These are phyloP conservation scores for Diaporthe sp. DNA, from an alignment of 2,329 filamentous ascomycete species.

Conservation along the genomic window DNA sequence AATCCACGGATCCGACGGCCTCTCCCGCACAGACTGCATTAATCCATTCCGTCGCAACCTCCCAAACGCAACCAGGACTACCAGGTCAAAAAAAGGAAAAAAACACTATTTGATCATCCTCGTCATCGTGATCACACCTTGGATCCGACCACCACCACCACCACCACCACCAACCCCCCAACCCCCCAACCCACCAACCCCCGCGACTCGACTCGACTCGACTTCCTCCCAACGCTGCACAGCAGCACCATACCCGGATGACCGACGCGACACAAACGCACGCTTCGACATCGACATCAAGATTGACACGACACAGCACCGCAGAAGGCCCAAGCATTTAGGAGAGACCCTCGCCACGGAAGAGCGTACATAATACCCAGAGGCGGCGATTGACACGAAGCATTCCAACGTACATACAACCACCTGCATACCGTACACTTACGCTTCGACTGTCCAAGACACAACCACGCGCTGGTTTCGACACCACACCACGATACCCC, in stretches of 20 bases:
- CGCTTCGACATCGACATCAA: neutral
- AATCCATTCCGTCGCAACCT: slow-evolving; percentile 2
- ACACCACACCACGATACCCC: neutral
- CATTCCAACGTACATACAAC: slow-evolving; percentile 25
- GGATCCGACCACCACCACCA: no score
- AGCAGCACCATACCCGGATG: neutral
- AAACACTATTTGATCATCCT: slow-evolving; percentile 15
- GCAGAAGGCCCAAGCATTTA: neutral
- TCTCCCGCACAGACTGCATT: slow-evolving; percentile 26
- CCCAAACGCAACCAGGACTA: neutral
- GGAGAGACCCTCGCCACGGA: neutral
- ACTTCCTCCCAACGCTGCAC: slow-evolving; percentile 4
- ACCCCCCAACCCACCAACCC: neutral
- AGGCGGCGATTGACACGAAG: neutral
- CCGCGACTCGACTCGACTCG: neutral
- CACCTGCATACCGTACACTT: neutral
- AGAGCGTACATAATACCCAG: slow-evolving; percentile 5
- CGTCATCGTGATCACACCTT: slow-evolving; percentile 4
- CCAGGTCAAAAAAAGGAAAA: neutral
- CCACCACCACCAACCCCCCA: neutral
- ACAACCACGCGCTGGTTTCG: neutral
- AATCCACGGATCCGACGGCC: slow-evolving; percentile 27
- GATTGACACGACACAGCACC: neutral
- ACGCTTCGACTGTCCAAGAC: neutral
- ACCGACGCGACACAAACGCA: slow-evolving; percentile 6